Evolutionary conservation across 2,329 filamentous ascomycete species (phyloP).

Genomic region (Dothideomycetidae sp.): DNA sequence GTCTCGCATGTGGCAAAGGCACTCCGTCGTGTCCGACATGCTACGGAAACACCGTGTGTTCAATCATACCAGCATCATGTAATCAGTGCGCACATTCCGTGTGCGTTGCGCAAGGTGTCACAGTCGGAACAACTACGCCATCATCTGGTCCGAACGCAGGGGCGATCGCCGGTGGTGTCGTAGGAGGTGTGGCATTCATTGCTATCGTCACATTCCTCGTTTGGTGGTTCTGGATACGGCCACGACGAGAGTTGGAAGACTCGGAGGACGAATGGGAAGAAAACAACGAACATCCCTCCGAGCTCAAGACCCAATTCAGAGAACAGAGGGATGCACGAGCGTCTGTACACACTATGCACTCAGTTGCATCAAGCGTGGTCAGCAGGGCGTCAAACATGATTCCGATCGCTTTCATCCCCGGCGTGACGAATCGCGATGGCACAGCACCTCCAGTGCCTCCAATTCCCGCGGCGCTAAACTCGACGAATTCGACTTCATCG

Average conservation of each 20-base stretch:
- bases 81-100: constrained; percentile 42
- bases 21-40: constrained; percentile 49
- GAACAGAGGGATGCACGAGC: constrained; percentile 36
- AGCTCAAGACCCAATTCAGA: constrained; percentile 22
- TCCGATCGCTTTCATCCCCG: constrained; percentile 96
- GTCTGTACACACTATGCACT: constrained; percentile 74
- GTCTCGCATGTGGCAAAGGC: constrained; percentile 40
- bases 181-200: constrained; percentile 68
- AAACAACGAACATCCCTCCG: constrained; percentile 41
- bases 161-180: constrained; percentile 79
- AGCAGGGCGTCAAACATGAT: constrained; percentile 97
- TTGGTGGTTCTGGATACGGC: constrained; percentile 79
- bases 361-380: constrained; percentile 86
- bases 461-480: constrained; percentile 47
- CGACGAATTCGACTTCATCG: constrained; percentile 40
- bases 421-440: constrained; percentile 70
- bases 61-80: constrained; percentile 46
- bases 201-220: constrained; percentile 64
- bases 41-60: constrained; percentile 40
- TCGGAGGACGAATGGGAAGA: constrained; percentile 42
- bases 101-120: constrained; percentile 36
- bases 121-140: constrained; percentile 19
- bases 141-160: constrained; percentile 50
- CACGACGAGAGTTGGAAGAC: constrained; percentile 47
- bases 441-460: constrained; percentile 80